Evolutionary conservation across 2,329 filamentous ascomycete species (phyloP).

Genomic region (Fusarium penzigii): DNA sequence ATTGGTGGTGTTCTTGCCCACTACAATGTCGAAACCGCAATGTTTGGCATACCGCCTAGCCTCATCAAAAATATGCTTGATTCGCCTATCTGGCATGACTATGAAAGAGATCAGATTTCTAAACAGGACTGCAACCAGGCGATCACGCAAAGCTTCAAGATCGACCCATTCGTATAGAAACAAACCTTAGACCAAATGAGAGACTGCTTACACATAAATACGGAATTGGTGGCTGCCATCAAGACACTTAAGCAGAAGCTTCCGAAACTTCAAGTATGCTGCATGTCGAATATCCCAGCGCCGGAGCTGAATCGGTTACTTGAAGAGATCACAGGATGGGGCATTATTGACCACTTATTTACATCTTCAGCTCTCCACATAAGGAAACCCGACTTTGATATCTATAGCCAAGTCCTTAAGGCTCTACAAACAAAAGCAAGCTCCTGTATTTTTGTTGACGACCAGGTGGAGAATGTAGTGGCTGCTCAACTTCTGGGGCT

Average conservation of each 20-base stretch:
- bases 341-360: not conserved
- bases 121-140: not conserved
- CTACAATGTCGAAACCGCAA: too few species aligned
- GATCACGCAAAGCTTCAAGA: not conserved
- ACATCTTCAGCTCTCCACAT: not conserved
- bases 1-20: too few species aligned
- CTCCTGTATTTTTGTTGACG: constrained; percentile 5
- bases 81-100: constrained; percentile 1
- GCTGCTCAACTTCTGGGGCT: constrained; percentile 1
- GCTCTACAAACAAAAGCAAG: not conserved
- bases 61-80: not conserved
- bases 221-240: not conserved
- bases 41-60: not conserved
- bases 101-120: not conserved
- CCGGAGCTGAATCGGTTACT: not conserved
- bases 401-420: not conserved
- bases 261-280: not conserved
- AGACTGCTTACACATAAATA: not conserved
- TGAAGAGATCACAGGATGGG: constrained; percentile 1
- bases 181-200: constrained; percentile 1
- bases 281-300: constrained; percentile 3
- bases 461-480: not conserved
- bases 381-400: constrained; percentile 2
- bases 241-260: not conserved
- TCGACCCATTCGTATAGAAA: not conserved